phyloP scores from a whole-genome alignment of 306 rosid genomes.

The Phaseolus lunatus region DNA sequence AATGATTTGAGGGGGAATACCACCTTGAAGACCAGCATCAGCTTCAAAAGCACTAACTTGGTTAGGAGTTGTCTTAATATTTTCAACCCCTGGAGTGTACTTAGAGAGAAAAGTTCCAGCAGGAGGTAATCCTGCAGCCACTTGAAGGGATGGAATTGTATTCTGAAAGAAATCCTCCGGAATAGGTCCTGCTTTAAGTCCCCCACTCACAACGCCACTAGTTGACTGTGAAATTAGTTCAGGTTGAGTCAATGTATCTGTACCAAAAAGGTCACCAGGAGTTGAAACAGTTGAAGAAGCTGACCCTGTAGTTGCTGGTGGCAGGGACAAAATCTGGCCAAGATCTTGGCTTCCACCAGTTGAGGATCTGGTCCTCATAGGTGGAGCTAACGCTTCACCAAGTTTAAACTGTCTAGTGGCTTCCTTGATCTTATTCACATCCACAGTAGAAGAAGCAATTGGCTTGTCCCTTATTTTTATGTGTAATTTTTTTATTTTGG shows the following conservation, averaged over 20 bases:
- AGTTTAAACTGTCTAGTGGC: slow-evolving; percentile 86
- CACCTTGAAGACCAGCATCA: slow-evolving; percentile 67
- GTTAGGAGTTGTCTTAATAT: slow-evolving; percentile 52
- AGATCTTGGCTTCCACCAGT: slow-evolving; percentile 78
- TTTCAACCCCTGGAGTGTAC: slow-evolving; percentile 64
- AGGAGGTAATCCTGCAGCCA: slow-evolving; percentile 88
- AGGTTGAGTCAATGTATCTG: slow-evolving; percentile 62
- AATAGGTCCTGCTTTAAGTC: slow-evolving; percentile 74
- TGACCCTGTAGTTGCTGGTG: slow-evolving; percentile 57
- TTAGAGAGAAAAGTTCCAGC: slow-evolving; percentile 89
- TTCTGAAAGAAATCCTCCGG: slow-evolving; percentile 98
- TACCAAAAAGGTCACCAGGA: slow-evolving; percentile 75
- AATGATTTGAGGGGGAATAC: slow-evolving; percentile 73
- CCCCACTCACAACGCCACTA: slow-evolving; percentile 54
- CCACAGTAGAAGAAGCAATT: slow-evolving; percentile 75
- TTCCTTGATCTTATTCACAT: slow-evolving; percentile 92
- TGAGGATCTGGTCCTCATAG: slow-evolving; percentile 75
- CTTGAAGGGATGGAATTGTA: slow-evolving; percentile 84
- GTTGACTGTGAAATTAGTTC: slow-evolving; percentile 62
- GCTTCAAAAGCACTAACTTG: slow-evolving; percentile 58
- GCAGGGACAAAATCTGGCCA: slow-evolving; percentile 71
- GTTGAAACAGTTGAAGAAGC: slow-evolving; percentile 62
- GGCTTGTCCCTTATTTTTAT: slow-evolving; percentile 93
- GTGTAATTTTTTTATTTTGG: slow-evolving; percentile 76
- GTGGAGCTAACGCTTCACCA: slow-evolving; percentile 81